phyloP scores from a whole-genome alignment of 2,329 filamentous ascomycete genomes.

The Ilyonectria sp. region DNA sequence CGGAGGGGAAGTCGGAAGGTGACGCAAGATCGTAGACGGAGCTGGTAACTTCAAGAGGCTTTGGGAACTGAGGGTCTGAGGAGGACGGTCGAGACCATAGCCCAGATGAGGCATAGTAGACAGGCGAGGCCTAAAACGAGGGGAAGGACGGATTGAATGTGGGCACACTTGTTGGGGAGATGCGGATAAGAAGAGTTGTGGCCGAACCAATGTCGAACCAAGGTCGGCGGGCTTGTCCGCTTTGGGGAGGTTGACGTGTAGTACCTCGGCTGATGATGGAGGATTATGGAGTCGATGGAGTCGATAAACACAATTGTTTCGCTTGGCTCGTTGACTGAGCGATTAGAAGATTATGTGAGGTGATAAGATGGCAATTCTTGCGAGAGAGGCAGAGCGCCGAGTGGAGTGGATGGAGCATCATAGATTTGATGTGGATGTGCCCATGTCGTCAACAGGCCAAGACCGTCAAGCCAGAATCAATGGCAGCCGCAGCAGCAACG shows the following conservation, averaged over 20 bases:
- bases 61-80: neutral
- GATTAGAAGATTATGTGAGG: conserved; percentile 1
- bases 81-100: conserved; percentile 5
- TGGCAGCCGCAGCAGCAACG: neutral
- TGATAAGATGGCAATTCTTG: neutral
- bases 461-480: neutral
- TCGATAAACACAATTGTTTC: neutral
- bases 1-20: conserved; percentile 24
- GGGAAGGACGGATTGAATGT: conserved; percentile 1
- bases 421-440: conserved; percentile 5
- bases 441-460: neutral
- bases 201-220: conserved; percentile 7
- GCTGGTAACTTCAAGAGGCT: conserved; percentile 9
- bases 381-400: neutral
- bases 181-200: conserved; percentile 3
- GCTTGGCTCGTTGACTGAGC: conserved; percentile 1
- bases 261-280: conserved; percentile 5
- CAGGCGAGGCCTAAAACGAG: conserved; percentile 1
- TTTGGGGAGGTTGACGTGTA: conserved; percentile 9
- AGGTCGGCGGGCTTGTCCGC: neutral
- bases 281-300: neutral
- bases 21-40: conserved; percentile 7
- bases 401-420: conserved; percentile 7
- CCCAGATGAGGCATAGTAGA: conserved; percentile 4
- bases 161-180: conserved; percentile 3